Conservation (phyloP, 2,329 filamentous ascomycete genomes). For the Domatiomyces catenatus region DNA sequence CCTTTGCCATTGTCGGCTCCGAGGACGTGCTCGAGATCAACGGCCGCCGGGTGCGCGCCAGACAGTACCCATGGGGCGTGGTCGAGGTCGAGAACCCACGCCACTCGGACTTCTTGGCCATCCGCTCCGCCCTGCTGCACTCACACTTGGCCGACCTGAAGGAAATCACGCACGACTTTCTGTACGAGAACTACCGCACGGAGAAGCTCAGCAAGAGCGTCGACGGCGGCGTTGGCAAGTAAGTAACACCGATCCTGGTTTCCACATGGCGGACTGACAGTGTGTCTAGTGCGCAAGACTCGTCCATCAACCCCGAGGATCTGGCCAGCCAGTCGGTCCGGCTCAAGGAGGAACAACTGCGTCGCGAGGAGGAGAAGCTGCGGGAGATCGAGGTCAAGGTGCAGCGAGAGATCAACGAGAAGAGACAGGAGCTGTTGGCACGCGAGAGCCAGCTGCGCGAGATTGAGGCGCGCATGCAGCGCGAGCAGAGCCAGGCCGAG, state of each 20-base stretch:
- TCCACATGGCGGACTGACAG: conserved; percentile 12
- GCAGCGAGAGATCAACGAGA: conserved; percentile 99
- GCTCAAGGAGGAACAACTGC: conserved; percentile 98
- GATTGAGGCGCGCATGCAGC: conserved; percentile 94
- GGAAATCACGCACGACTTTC: conserved; percentile 99
- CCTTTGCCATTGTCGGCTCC: conserved; percentile 95
- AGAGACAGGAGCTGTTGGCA: conserved; percentile 92
- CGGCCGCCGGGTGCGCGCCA: conserved; percentile 77
- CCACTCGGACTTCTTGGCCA: conserved; percentile 95
- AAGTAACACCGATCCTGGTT: conserved; percentile 34
- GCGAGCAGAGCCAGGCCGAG: conserved; percentile 47
- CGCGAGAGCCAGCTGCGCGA: conserved; percentile 97
- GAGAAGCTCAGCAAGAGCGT: conserved; percentile 99
- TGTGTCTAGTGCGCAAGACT: conserved; percentile 39
- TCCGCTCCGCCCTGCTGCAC: conserved; percentile 89
- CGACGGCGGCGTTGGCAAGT: conserved; percentile 75
- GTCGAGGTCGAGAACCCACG: conserved; percentile 98
- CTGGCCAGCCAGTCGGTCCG: conserved; percentile 93
- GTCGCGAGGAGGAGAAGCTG: conserved; percentile 98
- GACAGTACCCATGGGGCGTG: conserved; percentile 97
- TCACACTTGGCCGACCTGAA: conserved; percentile 96
- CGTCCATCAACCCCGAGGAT: conserved; percentile 94
- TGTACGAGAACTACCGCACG: conserved; percentile 99
- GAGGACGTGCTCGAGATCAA: conserved; percentile 92
- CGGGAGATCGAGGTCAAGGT: conserved; percentile 99